Evolutionary conservation across 257 asterid species (phyloP), one percentile per base, ranked within the genome.

Genomic region (Solanum dulcamara): DNA sequence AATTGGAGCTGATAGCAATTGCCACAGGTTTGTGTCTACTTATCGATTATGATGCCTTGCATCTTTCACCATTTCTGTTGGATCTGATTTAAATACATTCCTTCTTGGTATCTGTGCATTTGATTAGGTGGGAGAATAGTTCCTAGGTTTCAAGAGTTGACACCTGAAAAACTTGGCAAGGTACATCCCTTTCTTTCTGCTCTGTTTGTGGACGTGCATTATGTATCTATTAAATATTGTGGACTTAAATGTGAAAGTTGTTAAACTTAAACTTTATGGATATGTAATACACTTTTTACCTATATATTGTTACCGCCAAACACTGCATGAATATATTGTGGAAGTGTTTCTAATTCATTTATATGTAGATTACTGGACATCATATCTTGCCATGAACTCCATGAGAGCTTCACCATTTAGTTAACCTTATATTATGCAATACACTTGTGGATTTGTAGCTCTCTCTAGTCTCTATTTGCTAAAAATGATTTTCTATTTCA

Each of bases 141-240:
- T 85, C 99, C 99, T 77, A 93, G 99, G 91, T 96, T 96, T 89
- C 99, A 95, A 87, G 98, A 96, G 88, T 89, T 96, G 92, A 92
- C 98, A 11, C 88, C 98, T 46, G 99, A 95, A 86, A 95, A 96
- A 88, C 91, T 96, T 80, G 99, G 99, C 89, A 89, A 22, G 88
- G 99, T 96, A 89, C 85, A 85, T 46, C 37, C 38, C 22, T 55
- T 72, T 67, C 86, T 53, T 48, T 66, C 35, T 60, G 46, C 64
- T 28, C 24, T 79, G 40, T 28, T 79, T 17, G 64, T 79, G 42
- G 83, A 48, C 14, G 9, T 48, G 28, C 60, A 28, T 46, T 79
- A 48, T 79, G 28, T 1, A 17, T 79, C 44, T 9, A 10, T 26
- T 62, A 2, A 46, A 28, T 10, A 30, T 10, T 13, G 28, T 77